Evolutionary conservation across 2,329 filamentous ascomycete genomes (phyloP), one percentile per base, ranked within the genome.

Genomic region (Madurella mycetomatis): DNA sequence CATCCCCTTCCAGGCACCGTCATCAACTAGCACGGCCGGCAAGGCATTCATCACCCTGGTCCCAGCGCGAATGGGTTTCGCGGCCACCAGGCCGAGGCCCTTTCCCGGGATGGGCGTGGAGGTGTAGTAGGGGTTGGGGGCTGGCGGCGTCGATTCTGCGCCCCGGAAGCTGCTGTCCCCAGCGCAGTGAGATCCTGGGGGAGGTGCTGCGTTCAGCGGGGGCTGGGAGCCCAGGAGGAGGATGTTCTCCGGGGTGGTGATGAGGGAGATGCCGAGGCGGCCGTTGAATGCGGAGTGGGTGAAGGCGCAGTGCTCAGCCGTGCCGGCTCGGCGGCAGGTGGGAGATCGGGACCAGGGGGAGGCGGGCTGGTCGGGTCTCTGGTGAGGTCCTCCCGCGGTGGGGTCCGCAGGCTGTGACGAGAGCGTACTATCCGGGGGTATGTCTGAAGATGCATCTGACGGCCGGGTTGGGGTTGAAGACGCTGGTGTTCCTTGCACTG

Each of bases 1-100:
- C 15, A 69, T 37, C 0, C 53, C 60, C 19, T 59, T 47, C 12
- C 66, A 61, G 11, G 34, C 34, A 11, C 13, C 34, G 9, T 37
- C 34, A 11, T 37, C 34, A 4, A 37, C 34, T 9, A 37, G 9
- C 11, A 37, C 34, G 11, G 34, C 34, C 34, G 34, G 34, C 13
- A 11, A 4, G 9, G 34, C 2, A 66, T 63, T 60, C 64, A 70
- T 66, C 41, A 70, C 55, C 9, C 58, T 63, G 45, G 66, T 61
- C 3, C 64, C 67, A 7, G 59, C 49, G 30, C 56, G 61, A 31
- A 70, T 64, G n/a, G 54, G 57, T 16, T 58, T 52, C 9, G 59
- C 62, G 2, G 68, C 65, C 19, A 70, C 56, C 8, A 71, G 57
- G 3, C 69, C 69, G 17, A 69, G 55, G 18, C 64, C 68, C 39